Evolutionary conservation across 768 basidiomycete species (phyloP), one percentile per base, ranked within the genome.

Genomic region (Rickenella mellea): DNA sequence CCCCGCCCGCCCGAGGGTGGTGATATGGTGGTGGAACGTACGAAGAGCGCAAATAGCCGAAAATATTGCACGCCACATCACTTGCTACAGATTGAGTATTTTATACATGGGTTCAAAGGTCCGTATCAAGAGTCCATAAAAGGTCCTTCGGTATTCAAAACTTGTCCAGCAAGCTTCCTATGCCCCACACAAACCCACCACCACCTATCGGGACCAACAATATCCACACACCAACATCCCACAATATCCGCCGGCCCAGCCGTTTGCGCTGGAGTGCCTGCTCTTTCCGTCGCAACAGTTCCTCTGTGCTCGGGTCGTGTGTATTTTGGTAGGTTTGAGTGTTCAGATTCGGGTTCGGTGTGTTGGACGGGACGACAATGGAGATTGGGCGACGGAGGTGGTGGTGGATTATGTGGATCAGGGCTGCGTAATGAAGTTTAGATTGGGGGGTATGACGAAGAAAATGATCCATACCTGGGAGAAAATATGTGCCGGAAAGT

Each of bases 211-310:
- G 79, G 15, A 83, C 52, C 14, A 87, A 67, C 9, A 84, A 61
- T n/a, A 78, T 48, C 78, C 87, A 91, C 19, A 85, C 79, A 12
- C 80, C 78, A n/a, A 86, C 54, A 58, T 93, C 88, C 85, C 89
- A 92, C 12, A 81, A 58, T 28, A 94, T 62, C 24, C 92, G 70
- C 50, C 76, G 76, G 28, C 76, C 75, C 32, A 80, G 69, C 51
- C 90, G 74, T 35, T 73, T 69, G 42, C 74, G 74, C 61, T 96
- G 92, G 45, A 97, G 63, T 30, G 79, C 78, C 35, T 77, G 68
- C 60, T 97, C 92, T 64, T 97, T 97, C 47, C 85, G 71, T 51
- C 85, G 78, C 25, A 97, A 64, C 17, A 97, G 74, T 43, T 84
- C 80, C 54, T 87, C 83, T 21, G 56, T 52, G 45, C 51, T 56